Evolutionary conservation across 116 monocot genomes (phyloP), one percentile per base, ranked within the genome.

Genomic region (Papilionanthe hybrid): DNA sequence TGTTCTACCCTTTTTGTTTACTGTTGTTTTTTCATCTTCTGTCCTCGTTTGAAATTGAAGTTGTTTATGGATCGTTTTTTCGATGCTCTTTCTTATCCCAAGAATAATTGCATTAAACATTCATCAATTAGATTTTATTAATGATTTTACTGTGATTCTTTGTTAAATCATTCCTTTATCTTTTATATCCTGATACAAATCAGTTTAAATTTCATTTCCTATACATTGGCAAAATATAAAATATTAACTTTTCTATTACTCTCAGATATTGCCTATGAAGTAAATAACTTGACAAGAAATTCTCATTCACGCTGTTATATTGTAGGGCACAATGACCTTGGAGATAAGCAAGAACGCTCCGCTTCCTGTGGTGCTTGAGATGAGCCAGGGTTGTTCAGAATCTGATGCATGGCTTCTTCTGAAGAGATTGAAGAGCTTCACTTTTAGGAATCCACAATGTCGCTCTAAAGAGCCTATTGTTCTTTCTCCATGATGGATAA

Each of bases 371-470:
- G 92, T 82, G 28, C 81, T 84, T 75, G 92, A 92, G 74, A 84
- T 93, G 89, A 90, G 79, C 45, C 87, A 90, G 78, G 90, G 90
- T 69, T 89, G 78, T 84, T 86, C 90, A 65, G 69, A 85, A 78
- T 82, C 86, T 78, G 90, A 90, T 86, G 90, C 84, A 42, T 87
- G 83, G 91, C 72, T 86, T 74, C 93, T 96, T 17, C 88, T 93
- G 27, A 75, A 72, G 82, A 88, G 96, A 77, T 63, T 96, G 53
- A 85, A 84, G 77, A 57, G 73, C 60, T 82, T 88, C 19, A 79
- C 78, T 44, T 17, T 74, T 67, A 19, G 44, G 58, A 76, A 79
- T 9, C n/a, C 41, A 5, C 80, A 60, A 28, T 47, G 81, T 20
- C 27, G 18, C 25, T 41, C 47, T 74, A 37, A 57, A 47, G 79